Evolutionary conservation across 2,329 filamentous ascomycete genomes (phyloP), one percentile per base, ranked within the genome.

Genomic region (Penicillium sp.): DNA sequence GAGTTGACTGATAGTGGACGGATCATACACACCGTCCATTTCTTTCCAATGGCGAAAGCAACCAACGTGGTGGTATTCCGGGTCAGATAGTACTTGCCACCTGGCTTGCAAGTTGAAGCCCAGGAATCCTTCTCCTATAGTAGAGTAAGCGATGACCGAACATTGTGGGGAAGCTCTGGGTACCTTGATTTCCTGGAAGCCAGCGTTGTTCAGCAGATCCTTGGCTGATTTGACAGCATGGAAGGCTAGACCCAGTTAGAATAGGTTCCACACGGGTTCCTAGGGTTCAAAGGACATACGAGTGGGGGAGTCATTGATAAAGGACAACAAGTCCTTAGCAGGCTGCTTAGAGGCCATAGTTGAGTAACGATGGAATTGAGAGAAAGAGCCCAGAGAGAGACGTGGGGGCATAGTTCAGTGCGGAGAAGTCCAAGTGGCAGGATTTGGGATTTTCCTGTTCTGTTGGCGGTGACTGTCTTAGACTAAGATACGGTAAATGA

Each of bases 81-180:
- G 39, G 91, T 97, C 62, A 96, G 81, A 73, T 90, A 96, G 77
- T 97, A 97, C 72, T 94, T 96, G 54, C 91, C 90, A 53, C 91
- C 90, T 18, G 89, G 88, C 47, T 82, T 80, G 52, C 95, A 79
- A 37, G 78, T 81, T 1, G 85, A 82, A 11, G 85, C 80, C 91
- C 93, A 97, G 38, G 86, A 83, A 64, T 96, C 89, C 60, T 87
- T 86, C 72, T 97, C 91, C 76, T 84, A 47, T 27, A 37, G 9
- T 42, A 36, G 16, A 6, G 40, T 42, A 40, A 18, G 16, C 23
- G 18, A 32, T 6, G 24, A 29, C 20, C 27, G 13, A 26, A 9
- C 20, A 27, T 38, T 32, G 26, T 47, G 40, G 20, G 22, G 22
- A 18, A 20, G n/a, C 20, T 23, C 20, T 37, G 18, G 49, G 20